Percentiles rank a stretch among this genome's conserved stretches.
Evolutionary conservation across 1,284 basidiomycete species (phyloP).

Genomic region (Tylopilus sp.): DNA sequence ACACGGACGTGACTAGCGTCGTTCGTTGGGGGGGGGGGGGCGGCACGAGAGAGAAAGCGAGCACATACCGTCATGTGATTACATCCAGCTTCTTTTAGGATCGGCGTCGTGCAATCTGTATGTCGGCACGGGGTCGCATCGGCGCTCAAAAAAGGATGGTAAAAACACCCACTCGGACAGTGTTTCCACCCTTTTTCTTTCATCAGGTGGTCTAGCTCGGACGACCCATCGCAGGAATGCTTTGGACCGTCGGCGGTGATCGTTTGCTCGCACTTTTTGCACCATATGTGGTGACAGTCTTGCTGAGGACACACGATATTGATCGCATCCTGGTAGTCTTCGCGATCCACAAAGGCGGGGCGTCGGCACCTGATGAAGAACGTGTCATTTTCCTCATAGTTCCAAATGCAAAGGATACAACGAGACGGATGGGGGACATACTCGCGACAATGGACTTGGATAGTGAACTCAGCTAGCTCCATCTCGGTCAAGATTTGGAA

Average conservation of each 20-base stretch:
- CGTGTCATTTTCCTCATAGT: not conserved
- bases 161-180: constrained; percentile 46
- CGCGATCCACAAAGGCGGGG: constrained; percentile 47
- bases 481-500: constrained; percentile 50
- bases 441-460: constrained; percentile 40
- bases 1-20: too few relatives aligned
- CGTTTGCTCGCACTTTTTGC: constrained; percentile 50
- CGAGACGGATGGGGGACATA: not conserved
- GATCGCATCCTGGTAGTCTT: constrained; percentile 41
- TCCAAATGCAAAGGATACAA: too few relatives aligned
- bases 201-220: constrained; percentile 53
- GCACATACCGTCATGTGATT: constrained; percentile 60
- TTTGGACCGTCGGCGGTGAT: constrained; percentile 38
- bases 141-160: not conserved
- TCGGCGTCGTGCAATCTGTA: constrained; percentile 57
- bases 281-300: constrained; percentile 49
- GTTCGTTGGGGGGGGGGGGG: too few relatives aligned
- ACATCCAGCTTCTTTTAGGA: constrained; percentile 55
- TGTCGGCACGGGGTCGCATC: not conserved
- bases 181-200: constrained; percentile 53
- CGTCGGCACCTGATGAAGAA: constrained; percentile 39
- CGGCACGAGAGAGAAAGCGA: not conserved
- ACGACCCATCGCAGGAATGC: constrained; percentile 58
- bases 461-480: constrained; percentile 49
- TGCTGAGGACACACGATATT: constrained; percentile 45